A percentile compares a stretch with the other conserved stretches of the same genome.
Conservation (phyloP, 805 yeast species). For the Cyberlindnera mrakii region DNA sequence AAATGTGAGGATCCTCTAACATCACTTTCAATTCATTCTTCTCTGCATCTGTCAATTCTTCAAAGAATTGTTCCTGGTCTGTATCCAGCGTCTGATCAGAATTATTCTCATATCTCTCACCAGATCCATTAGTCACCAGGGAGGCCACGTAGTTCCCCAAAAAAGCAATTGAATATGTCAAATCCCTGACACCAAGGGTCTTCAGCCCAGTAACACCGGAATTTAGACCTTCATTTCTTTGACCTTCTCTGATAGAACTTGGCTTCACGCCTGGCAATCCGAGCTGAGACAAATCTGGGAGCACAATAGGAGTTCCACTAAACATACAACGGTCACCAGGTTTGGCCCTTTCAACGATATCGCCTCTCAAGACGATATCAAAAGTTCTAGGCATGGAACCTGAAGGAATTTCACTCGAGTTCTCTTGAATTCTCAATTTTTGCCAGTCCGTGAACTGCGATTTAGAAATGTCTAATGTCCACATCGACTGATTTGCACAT, state of each 20-base stretch:
- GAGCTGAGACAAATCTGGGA: slow-evolving; percentile 90
- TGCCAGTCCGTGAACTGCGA: slow-evolving; percentile 96
- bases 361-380: slow-evolving; percentile 90
- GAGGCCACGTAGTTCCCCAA: slow-evolving; percentile 88
- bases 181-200: slow-evolving; percentile 82
- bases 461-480: slow-evolving; percentile 79
- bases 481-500: slow-evolving; percentile 79
- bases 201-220: slow-evolving; percentile 87
- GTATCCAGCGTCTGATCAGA: slow-evolving; percentile 40
- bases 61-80: slow-evolving; percentile 77
- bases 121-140: slow-evolving; percentile 31
- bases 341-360: slow-evolving; percentile 89
- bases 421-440: slow-evolving; percentile 89
- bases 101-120: slow-evolving; percentile 32
- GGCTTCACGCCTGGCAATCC: slow-evolving; percentile 96
- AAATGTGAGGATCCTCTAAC: slow-evolving; percentile 85
- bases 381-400: slow-evolving; percentile 98
- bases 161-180: slow-evolving; percentile 87
- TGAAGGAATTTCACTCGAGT: slow-evolving; percentile 93
- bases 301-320: slow-evolving; percentile 90
- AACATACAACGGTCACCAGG: slow-evolving; percentile 95
- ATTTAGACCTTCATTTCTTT: slow-evolving; percentile 56
- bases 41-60: slow-evolving; percentile 73
- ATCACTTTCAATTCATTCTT: slow-evolving; percentile 78
- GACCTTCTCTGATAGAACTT: slow-evolving; percentile 61